Base-by-base conservation (phyloP, 2,329 filamentous ascomycete species). In the Dryadomyces sulphureus region DNA sequence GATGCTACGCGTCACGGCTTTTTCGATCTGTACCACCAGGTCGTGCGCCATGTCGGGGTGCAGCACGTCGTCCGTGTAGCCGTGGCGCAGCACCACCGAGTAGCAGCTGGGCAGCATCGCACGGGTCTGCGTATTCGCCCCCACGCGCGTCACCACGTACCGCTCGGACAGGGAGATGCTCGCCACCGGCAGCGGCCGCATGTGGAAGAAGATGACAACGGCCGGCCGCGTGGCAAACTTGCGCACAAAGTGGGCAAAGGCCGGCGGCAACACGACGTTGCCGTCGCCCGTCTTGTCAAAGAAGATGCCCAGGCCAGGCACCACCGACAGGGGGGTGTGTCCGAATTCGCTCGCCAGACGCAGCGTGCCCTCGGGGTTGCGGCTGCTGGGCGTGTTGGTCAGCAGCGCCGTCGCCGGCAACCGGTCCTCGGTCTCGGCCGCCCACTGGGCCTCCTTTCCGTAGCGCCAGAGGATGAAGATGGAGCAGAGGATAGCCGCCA, bases 381-480 rank as follows among this genome's bases (percentile, higher is more conserved):
- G 40, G 41, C 41, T 43, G 45, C 34, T 46, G 43, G 30, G 35
- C 16, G 40, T 25, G 48, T 48, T 44, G 50, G 41, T 55, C 41
- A 63, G 52, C 4, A 70, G 60, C 14, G 66, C 54, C 44, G 63
- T 68, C 5, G 69, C 67, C 38, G 68, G 65, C 46, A 78, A 66
- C 4, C 70, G 68, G 53, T 86, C 80, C 47, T 71, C 66, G 1
- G 70, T 69, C 62, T 89, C 83, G 2, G 82, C 77, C 7, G 62
- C 63, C 83, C 84, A 89, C 57, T 89, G 84, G 49, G 77, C 72
- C 56, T 87, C 81, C 58, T 89, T 88, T 16, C 84, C 84, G 54
- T 78, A 89, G 27, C 84, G 74, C 84, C 84, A 89, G 11, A 88
- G 69, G 2, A 86, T 67, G 56, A 89, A 83, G 38, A 87, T 61